Evolutionary conservation across 2,329 filamentous ascomycete species (phyloP).

Genomic region (Aspergillus oerlinghausenensis): DNA sequence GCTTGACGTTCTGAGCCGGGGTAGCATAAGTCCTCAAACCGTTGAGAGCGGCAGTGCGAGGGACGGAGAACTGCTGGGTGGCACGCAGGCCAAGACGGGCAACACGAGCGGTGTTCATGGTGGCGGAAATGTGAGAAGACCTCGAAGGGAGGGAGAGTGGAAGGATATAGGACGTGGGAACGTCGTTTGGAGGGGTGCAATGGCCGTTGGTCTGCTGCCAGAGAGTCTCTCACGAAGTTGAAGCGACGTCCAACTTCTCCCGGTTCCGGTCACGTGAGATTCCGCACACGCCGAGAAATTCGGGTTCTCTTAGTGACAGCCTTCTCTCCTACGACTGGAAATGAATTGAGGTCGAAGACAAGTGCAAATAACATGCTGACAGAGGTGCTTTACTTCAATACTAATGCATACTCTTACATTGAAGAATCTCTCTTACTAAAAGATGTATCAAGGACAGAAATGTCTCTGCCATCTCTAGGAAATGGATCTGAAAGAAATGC

Average conservation of each 20-base stretch:
- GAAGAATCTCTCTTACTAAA: not conserved
- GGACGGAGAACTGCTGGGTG: constrained; percentile 40
- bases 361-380: not conserved
- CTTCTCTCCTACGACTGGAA: not conserved
- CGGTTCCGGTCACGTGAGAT: constrained; percentile 24
- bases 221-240: constrained; percentile 14
- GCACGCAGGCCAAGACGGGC: constrained; percentile 55
- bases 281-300: constrained; percentile 24
- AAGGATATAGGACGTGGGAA: constrained; percentile 22
- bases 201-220: constrained; percentile 8
- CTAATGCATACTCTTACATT: not conserved
- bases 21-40: constrained; percentile 71
- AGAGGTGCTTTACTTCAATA: not conserved
- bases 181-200: constrained; percentile 21
- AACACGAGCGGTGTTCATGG: constrained; percentile 55
- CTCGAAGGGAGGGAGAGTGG: constrained; percentile 19
- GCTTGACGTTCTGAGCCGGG: constrained; percentile 64
- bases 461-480: constrained; percentile 1
- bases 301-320: constrained; percentile 7
- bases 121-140: constrained; percentile 21
- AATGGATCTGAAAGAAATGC: constrained; percentile 5
- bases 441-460: not conserved
- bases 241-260: constrained; percentile 22
- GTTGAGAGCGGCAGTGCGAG: constrained; percentile 38
- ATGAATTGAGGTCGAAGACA: not conserved